phyloP scores from a whole-genome alignment of 805 yeast genomes.

The Ogataea trehalophila region DNA sequence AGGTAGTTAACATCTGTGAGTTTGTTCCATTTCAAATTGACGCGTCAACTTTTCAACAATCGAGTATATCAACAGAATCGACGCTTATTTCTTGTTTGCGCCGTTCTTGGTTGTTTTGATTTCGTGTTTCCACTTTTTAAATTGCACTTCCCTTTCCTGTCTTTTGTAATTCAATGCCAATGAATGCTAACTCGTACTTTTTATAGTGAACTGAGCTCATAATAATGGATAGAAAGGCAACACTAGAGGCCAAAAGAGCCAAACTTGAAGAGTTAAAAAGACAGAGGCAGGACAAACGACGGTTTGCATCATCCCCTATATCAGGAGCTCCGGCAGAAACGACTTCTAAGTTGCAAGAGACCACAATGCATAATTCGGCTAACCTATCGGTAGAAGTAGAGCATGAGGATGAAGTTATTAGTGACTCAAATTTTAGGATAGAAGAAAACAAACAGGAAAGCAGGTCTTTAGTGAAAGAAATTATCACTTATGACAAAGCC shows the following conservation, averaged over 20 bases:
- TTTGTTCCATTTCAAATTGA: too few relatives aligned
- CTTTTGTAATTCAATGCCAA: too few relatives aligned
- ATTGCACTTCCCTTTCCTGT: too few relatives aligned
- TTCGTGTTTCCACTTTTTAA: too few relatives aligned
- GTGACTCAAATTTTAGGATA: background rate
- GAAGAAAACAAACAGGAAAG: too few relatives aligned
- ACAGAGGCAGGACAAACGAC: slow-evolving; percentile 35
- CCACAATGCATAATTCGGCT: background rate
- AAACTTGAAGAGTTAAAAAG: slow-evolving; percentile 48
- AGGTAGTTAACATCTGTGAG: too few relatives aligned
- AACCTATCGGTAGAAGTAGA: too few relatives aligned
- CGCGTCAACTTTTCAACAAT: too few relatives aligned
- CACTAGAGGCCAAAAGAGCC: slow-evolving; percentile 46
- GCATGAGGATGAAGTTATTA: background rate
- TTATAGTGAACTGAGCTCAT: background rate
- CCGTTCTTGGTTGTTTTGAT: too few relatives aligned
- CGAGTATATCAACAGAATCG: too few relatives aligned
- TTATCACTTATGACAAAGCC: slow-evolving; percentile 14
- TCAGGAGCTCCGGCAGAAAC: background rate
- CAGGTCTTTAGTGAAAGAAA: background rate
- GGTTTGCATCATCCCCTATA: background rate
- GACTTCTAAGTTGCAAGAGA: background rate
- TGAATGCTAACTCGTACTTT: too few relatives aligned
- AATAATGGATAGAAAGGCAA: slow-evolving; percentile 24
- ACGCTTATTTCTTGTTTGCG: too few relatives aligned